Evolutionary conservation across 192 early-diverging fungal genomes (phyloP).

Genomic region (Rhizoclosmatium globosum): DNA sequence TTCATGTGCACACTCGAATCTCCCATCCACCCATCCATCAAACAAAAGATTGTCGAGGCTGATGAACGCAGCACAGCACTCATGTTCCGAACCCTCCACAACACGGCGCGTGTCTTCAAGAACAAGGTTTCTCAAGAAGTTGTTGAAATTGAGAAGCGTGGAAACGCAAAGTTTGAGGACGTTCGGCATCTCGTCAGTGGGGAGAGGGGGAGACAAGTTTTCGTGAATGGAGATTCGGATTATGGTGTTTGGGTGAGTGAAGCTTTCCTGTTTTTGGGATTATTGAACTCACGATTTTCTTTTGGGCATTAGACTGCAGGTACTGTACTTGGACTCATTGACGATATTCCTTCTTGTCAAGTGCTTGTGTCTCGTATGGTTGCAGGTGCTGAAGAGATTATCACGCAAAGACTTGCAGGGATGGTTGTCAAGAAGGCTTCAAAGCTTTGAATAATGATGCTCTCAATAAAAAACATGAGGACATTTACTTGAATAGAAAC

Average conservation of each 20-base stretch:
- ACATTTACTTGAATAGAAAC: too few relatives aligned
- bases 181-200: slow-evolving; percentile 75
- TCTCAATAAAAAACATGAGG: too few relatives aligned
- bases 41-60: slow-evolving; percentile 74
- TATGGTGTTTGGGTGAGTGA: slow-evolving; percentile 56
- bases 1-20: slow-evolving; percentile 83
- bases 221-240: slow-evolving; percentile 52
- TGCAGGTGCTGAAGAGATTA: slow-evolving; percentile 58
- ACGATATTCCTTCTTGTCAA: slow-evolving; percentile 81
- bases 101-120: slow-evolving; percentile 64
- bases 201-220: slow-evolving; percentile 57
- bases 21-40: slow-evolving; percentile 79
- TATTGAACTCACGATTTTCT: background rate
- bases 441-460: background rate
- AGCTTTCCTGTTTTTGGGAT: slow-evolving; percentile 12
- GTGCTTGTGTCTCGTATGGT: slow-evolving; percentile 68
- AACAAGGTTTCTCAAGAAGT: slow-evolving; percentile 72
- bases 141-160: slow-evolving; percentile 68
- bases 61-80: slow-evolving; percentile 70
- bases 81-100: slow-evolving; percentile 80
- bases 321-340: slow-evolving; percentile 75
- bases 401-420: slow-evolving; percentile 33
- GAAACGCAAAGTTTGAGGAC: slow-evolving; percentile 72
- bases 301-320: slow-evolving; percentile 64
- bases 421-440: slow-evolving; percentile 41